Evolutionary conservation across 1,284 basidiomycete genomes (phyloP).

Genomic region (Microbotryum scabiosae): DNA sequence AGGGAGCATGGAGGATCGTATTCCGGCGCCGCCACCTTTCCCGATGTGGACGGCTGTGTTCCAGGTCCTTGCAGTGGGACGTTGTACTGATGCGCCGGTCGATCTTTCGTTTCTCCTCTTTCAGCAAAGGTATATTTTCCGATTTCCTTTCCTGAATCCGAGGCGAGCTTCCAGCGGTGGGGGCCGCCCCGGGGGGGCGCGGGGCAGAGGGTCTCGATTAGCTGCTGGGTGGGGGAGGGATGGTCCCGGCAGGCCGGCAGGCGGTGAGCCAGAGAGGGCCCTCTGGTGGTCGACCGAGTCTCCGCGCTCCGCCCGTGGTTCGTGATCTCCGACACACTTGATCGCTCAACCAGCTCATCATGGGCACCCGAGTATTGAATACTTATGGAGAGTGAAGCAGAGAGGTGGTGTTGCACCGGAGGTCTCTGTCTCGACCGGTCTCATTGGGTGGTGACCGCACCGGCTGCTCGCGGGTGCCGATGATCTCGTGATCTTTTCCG

Average conservation of each 20-base stretch:
- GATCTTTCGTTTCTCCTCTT: background rate
- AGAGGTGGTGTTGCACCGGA: no score
- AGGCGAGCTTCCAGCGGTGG: no score
- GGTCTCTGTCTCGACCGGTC: background rate
- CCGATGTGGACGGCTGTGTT: background rate
- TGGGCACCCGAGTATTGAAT: no score
- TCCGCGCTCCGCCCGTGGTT: background rate
- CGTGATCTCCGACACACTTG: background rate
- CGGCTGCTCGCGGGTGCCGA: background rate
- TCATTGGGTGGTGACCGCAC: background rate
- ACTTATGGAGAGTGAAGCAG: no score
- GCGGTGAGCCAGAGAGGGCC: background rate
- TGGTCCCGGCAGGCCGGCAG: background rate
- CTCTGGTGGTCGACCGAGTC: background rate
- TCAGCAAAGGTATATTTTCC: slow-evolving; percentile 26
- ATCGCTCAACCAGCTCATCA: background rate
- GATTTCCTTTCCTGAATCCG: background rate
- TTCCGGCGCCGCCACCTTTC: background rate
- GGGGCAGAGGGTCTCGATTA: background rate
- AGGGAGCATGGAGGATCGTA: background rate
- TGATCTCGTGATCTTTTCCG: background rate
- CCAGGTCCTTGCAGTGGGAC: background rate
- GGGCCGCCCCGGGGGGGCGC: no score
- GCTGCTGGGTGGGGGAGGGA: background rate
- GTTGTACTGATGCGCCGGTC: background rate